Base-by-base conservation (phyloP, 306 rosid species). In the Geum urbanum region DNA sequence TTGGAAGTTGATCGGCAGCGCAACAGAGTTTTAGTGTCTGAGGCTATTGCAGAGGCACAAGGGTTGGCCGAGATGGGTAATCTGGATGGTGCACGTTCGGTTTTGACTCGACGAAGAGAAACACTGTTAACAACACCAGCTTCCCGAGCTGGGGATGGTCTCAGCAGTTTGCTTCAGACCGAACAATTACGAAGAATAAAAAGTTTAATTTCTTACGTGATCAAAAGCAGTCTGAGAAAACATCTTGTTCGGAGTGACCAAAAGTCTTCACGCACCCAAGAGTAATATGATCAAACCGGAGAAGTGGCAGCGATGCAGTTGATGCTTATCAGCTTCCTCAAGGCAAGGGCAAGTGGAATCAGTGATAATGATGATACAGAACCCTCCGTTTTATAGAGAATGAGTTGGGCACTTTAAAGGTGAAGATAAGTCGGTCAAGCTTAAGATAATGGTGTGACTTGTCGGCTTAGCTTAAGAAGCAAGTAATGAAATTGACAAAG, bases 1-100 rank as follows among this genome's bases (percentile, higher is more conserved):
- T n/a, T 67, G 48, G 72, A 67, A 35, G 72, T 67, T 3, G 72
- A 67, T 37, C 72, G 60, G 7, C 60, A 67, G 60, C 53, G 72
- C 18, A 67, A 67, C 40, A 35, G 72, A 50, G n/a, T 67, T 18
- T n/a, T 37, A 10, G 72, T 67, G 2, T 14, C 72, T 6, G 72
- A 67, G 18, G 27, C 60, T 37, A 67, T 67, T 18, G 59, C 47
- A 51, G 49, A 67, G 47, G 72, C 72, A 35, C 72, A 67, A 50
- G 60, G 9, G 7, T 10, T 50, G 60, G 72, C 72, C 18, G 72
- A 67, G 27, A 35, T 5, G 14, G 60, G 72, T 35, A 67, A 67
- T 48, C 35, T 67, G 9, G 72, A 67, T 8, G 60, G 48, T 50
- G 72, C 72, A 67, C 60, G 43, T 11, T 59, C n/a, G 3, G 18